Evolutionary conservation across 164 flowering plant species (phyloP), one percentile per base, ranked within the genome.

Genomic region (Pachysandra terminalis): DNA sequence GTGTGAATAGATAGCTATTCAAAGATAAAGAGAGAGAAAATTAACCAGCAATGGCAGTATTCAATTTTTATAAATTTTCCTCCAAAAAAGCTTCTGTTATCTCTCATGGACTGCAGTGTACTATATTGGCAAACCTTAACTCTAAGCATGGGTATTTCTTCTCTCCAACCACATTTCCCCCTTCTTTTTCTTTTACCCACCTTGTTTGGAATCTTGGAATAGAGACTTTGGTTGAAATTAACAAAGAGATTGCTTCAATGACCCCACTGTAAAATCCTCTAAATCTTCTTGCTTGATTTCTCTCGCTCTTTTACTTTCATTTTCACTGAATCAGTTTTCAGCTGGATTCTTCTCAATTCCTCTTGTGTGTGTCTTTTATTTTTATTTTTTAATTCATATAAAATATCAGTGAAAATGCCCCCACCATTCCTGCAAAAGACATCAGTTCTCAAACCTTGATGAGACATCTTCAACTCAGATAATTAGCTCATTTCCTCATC

Each of bases 401-500:
- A 64, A 63, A 58, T 59, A 68, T 68, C 65, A 67, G 65, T 27
- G 37, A 17, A 64, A 59, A 27, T 65, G 66, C 45, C 75, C n/a
- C 81, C 78, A 68, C 71, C 71, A 57, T n/a, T 53, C n/a, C 75
- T 71, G 78, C 79, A 77, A 73, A 70, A 76, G 71, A 77, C 81
- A 76, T 81, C 68, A 73, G 75, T 75, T 75, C 72, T 66, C 68
- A 69, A 69, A 59, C 61, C 67, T n/a, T 66, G 81, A 84, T 70
- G 65, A 79, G 85, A 84, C 86, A 71, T 70, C 68, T 81, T 71
- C 77, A 78, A 77, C 75, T 77, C 80, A 66, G 71, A 75, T 81
- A 71, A 71, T 73, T 49, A n/a, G 74, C 71, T 66, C 81, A 62
- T 64, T 68, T 49, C 61, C 67, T 57, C 67, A 67, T 59, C 28